phyloP scores from a whole-genome alignment of 2,329 filamentous ascomycete species.

The Arthrobotrys sphaeroides region DNA sequence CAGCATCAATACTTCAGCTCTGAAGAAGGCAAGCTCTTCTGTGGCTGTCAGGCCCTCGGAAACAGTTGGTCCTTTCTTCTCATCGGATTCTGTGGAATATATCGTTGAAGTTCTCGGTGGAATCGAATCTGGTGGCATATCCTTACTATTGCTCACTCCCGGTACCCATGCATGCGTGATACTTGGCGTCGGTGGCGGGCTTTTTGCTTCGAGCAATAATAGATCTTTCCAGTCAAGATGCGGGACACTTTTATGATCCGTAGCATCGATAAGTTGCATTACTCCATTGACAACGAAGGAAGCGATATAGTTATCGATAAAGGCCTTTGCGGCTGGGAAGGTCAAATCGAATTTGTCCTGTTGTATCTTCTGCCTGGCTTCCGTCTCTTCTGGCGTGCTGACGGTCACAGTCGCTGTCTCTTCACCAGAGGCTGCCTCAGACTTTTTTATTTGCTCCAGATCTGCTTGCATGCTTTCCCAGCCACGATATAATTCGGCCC shows the following conservation, averaged over 20 bases:
- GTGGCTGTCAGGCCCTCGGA: conserved; percentile 68
- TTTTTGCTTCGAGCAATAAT: conserved; percentile 28
- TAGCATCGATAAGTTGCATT: conserved; percentile 49
- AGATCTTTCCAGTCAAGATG: conserved; percentile 49
- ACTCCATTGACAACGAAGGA: conserved; percentile 74
- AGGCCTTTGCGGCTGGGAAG: conserved; percentile 63
- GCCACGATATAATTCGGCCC: conserved; percentile 77
- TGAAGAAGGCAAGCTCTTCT: conserved; percentile 81
- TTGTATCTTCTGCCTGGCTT: conserved; percentile 57
- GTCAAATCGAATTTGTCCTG: conserved; percentile 56
- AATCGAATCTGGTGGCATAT: conserved; percentile 33
- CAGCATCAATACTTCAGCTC: conserved; percentile 82
- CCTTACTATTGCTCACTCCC: conserved; percentile 12
- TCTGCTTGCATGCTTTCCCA: conserved; percentile 53
- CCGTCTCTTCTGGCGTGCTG: conserved; percentile 9
- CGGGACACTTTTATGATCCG: conserved; percentile 46
- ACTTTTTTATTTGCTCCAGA: conserved; percentile 45
- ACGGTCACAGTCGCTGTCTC: conserved; percentile 58
- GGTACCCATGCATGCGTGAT: conserved; percentile 37
- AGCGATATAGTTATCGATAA: conserved; percentile 77
- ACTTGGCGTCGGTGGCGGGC: conserved; percentile 47
- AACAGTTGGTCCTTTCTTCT: conserved; percentile 67
- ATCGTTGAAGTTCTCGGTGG: conserved; percentile 35
- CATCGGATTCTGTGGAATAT: conserved; percentile 60
- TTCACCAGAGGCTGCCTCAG: conserved; percentile 58